Conservation (phyloP, 345 rosid genomes). For the Camelina sativa region DNA sequence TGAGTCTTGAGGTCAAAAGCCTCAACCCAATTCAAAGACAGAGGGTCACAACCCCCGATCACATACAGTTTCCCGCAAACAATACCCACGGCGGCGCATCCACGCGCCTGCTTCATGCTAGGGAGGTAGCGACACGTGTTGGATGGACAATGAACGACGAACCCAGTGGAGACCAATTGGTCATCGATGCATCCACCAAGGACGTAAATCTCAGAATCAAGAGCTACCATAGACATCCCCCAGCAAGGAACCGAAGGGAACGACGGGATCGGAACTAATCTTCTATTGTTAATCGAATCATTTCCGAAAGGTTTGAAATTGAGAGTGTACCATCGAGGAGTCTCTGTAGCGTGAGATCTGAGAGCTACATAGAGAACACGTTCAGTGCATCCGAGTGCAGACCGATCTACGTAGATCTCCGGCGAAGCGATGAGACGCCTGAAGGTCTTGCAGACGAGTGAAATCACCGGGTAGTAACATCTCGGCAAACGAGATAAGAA, state of each 20-base stretch:
- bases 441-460: slow-evolving; percentile 32
- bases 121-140: slow-evolving; percentile 18
- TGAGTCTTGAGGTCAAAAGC: slow-evolving; percentile 52
- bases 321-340: slow-evolving; percentile 34
- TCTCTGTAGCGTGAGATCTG: slow-evolving; percentile 24
- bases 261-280: slow-evolving; percentile 23
- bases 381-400: not conserved
- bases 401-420: slow-evolving; percentile 22
- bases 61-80: slow-evolving; percentile 61
- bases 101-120: slow-evolving; percentile 32
- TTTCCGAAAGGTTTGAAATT: slow-evolving; percentile 10
- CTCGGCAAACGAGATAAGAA: slow-evolving; percentile 33
- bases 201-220: slow-evolving; percentile 21
- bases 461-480: slow-evolving; percentile 30
- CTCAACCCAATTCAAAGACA: slow-evolving; percentile 63
- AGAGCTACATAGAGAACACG: slow-evolving; percentile 3
- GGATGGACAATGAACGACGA: slow-evolving; percentile 22
- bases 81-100: slow-evolving; percentile 49
- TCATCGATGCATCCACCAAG: slow-evolving; percentile 28
- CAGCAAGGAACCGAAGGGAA: slow-evolving; percentile 37
- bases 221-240: slow-evolving; percentile 32
- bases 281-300: not conserved
- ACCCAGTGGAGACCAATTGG: slow-evolving; percentile 22
- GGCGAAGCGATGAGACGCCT: slow-evolving; percentile 28
- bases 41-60: slow-evolving; percentile 66